phyloP scores from a whole-genome alignment of 306 rosid genomes.

The Abrus pulchellus region DNA sequence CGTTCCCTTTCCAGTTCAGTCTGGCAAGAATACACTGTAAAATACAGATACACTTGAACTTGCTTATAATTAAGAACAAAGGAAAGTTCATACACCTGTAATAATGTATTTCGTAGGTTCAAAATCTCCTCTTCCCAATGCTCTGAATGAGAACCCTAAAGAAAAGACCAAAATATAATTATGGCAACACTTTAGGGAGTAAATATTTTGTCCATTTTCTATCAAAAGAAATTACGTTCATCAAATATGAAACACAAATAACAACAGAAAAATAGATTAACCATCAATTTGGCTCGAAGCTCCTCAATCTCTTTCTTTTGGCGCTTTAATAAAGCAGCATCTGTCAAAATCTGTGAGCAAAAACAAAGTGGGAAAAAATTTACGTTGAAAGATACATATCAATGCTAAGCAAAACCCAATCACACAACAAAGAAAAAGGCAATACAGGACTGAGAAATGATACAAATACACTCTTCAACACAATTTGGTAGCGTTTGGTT shows the following conservation, averaged over 20 bases:
- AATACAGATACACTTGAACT: slow-evolving; percentile 44
- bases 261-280: slow-evolving; percentile 49
- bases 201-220: slow-evolving; percentile 6
- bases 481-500: no score
- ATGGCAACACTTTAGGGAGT: slow-evolving; percentile 29
- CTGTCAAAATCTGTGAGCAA: slow-evolving; percentile 85
- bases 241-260: background rate
- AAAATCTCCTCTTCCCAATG: slow-evolving; percentile 85
- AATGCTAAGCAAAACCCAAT: slow-evolving; percentile 39
- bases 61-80: slow-evolving; percentile 40
- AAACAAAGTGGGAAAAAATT: slow-evolving; percentile 34
- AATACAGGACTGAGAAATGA: slow-evolving; percentile 14
- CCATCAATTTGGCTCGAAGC: slow-evolving; percentile 93
- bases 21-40: slow-evolving; percentile 53
- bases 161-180: slow-evolving; percentile 32
- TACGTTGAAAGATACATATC: slow-evolving; percentile 31
- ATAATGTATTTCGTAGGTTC: slow-evolving; percentile 85
- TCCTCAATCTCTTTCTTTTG: slow-evolving; percentile 97
- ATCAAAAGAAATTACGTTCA: background rate
- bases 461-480: no score
- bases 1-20: slow-evolving; percentile 95
- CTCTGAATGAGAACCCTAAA: slow-evolving; percentile 96
- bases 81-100: slow-evolving; percentile 65
- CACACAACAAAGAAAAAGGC: slow-evolving; percentile 30
- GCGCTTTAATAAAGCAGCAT: slow-evolving; percentile 97